Conservation (phyloP, 2,329 filamentous ascomycete genomes). For the Arthrobotrys sphaeroides region DNA sequence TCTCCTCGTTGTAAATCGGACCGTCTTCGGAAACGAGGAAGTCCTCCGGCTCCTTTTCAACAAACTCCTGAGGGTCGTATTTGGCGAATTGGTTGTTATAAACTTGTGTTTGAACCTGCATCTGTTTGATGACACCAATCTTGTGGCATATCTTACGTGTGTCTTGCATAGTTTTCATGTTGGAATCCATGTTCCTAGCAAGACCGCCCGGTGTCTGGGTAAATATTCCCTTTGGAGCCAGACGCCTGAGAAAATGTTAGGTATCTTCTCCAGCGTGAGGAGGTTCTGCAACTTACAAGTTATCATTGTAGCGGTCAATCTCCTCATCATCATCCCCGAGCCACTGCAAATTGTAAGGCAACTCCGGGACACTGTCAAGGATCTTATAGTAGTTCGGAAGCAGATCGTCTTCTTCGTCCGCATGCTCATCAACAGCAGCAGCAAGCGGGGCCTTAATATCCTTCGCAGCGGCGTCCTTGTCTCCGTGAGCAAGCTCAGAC, state of each 20-base stretch:
- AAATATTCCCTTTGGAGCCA: slow-evolving; percentile 80
- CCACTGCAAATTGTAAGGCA: slow-evolving; percentile 82
- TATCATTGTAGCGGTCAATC: slow-evolving; percentile 86
- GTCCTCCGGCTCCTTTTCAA: slow-evolving; percentile 85
- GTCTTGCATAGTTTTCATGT: slow-evolving; percentile 94
- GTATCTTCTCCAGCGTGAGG: neutral
- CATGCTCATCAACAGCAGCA: slow-evolving; percentile 86
- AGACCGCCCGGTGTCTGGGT: slow-evolving; percentile 77
- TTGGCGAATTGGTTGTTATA: slow-evolving; percentile 99
- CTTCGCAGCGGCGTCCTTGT: slow-evolving; percentile 62
- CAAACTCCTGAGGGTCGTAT: slow-evolving; percentile 88
- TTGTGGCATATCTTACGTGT: slow-evolving; percentile 95
- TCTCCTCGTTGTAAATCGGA: slow-evolving; percentile 82
- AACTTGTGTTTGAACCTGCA: slow-evolving; percentile 97
- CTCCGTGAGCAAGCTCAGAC: slow-evolving; percentile 43
- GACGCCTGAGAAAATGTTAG: slow-evolving; percentile 59
- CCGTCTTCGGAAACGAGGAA: slow-evolving; percentile 89
- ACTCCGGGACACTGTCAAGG: slow-evolving; percentile 83
- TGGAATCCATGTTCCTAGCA: slow-evolving; percentile 82
- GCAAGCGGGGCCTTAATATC: slow-evolving; percentile 49
- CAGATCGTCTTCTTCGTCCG: slow-evolving; percentile 81
- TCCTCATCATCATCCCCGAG: slow-evolving; percentile 88
- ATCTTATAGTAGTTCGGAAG: slow-evolving; percentile 95
- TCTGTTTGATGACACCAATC: slow-evolving; percentile 97
- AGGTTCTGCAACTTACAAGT: slow-evolving; percentile 65